Percentiles rank a stretch among this genome's conserved stretches.
Conservation (phyloP, 2,329 filamentous ascomycete species). For the Penicillium sp. region DNA sequence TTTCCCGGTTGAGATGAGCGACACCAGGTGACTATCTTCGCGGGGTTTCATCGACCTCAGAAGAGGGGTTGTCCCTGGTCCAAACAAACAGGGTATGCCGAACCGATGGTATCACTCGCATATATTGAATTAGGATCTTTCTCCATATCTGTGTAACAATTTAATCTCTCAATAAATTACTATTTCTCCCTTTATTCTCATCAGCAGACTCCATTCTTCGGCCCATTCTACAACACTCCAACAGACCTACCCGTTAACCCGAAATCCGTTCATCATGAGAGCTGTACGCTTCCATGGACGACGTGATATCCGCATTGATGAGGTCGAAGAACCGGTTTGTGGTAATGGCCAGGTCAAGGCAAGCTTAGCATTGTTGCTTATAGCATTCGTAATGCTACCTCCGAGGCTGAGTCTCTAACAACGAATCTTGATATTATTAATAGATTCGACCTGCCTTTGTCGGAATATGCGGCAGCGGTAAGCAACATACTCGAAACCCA, state of each 20-base stretch:
- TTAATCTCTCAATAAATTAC: background rate
- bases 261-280: conserved; percentile 25
- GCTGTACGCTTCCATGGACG: conserved; percentile 39
- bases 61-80: background rate
- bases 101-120: background rate
- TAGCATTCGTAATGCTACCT: background rate
- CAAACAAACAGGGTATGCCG: background rate
- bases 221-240: background rate
- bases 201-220: background rate
- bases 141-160: background rate
- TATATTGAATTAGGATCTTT: background rate
- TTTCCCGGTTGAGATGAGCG: background rate
- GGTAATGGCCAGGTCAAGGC: conserved; percentile 51
- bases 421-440: background rate
- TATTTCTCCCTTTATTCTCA: background rate
- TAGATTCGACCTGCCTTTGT: conserved; percentile 34
- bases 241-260: background rate
- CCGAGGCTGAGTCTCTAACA: background rate
- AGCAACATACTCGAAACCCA: background rate
- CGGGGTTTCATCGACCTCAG: no score
- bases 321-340: conserved; percentile 40
- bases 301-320: conserved; percentile 36
- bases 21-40: background rate
- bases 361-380: conserved; percentile 11
- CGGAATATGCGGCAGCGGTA: conserved; percentile 37